Conservation (phyloP, 2,329 filamentous ascomycete species). For the Trichoderma lentiforme region DNA sequence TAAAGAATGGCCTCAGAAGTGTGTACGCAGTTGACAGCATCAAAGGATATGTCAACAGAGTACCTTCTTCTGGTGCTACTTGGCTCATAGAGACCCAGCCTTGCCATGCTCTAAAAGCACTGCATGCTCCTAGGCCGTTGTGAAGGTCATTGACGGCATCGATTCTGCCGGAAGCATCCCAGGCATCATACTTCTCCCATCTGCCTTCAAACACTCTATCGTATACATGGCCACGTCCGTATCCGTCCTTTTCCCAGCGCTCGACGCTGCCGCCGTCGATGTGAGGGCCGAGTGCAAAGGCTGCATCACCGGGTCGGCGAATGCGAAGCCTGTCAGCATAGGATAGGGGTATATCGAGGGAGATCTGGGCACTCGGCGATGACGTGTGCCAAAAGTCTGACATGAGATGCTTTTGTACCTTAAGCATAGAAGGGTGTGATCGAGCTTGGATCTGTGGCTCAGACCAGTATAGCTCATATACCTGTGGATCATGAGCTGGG, state of each 20-base stretch:
- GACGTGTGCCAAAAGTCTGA: constrained; percentile 56
- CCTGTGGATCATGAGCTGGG: constrained; percentile 60
- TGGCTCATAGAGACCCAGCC: constrained; percentile 81
- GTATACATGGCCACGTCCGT: constrained; percentile 67
- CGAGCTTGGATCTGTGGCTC: constrained; percentile 64
- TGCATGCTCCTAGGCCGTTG: constrained; percentile 75
- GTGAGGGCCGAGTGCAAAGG: constrained; percentile 70
- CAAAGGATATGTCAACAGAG: constrained; percentile 77
- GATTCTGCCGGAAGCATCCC: constrained; percentile 69
- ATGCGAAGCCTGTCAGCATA: constrained; percentile 74
- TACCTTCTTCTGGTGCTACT: constrained; percentile 72
- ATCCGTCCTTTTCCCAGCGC: constrained; percentile 69
- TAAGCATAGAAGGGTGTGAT: constrained; percentile 61
- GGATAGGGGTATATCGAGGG: constrained; percentile 53
- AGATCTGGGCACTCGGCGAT: constrained; percentile 46
- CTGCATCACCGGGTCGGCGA: constrained; percentile 65
- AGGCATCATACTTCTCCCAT: constrained; percentile 82
- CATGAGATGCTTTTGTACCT: constrained; percentile 61
- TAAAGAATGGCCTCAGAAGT: constrained; percentile 81
- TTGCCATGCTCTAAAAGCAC: constrained; percentile 84
- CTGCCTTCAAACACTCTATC: constrained; percentile 66
- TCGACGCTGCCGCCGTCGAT: constrained; percentile 72
- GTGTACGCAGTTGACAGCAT: constrained; percentile 76
- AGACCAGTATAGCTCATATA: constrained; percentile 76
- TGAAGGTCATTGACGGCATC: constrained; percentile 71